Base-by-base conservation (phyloP, 768 basidiomycete species). In the Psilocybe tampanensis region DNA sequence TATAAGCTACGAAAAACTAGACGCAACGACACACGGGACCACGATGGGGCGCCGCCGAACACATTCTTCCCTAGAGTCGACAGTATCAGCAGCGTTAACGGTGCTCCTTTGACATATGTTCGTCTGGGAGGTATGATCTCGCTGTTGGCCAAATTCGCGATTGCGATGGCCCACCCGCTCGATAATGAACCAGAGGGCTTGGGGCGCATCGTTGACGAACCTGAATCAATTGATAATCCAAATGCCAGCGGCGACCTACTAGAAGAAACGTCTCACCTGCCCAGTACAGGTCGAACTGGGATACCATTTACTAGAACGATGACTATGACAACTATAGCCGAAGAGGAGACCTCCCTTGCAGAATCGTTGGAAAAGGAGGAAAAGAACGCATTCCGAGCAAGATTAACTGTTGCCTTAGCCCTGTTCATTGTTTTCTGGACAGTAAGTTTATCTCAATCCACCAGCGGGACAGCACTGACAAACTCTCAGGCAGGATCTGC, bases 351-450 rank as follows among this genome's bases (percentile, higher is more conserved):
- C 17, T 55, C 67, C 1, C 64, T 75, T 21, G 69, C 70, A 9
- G 60, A 61, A 54, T 26, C 64, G 49, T 64, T 78, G 56, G 68
- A 68, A 52, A 64, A 60, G n/a, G 78, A 78, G 29, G 86, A 88
- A 64, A 76, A 72, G 53, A 80, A 76, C 58, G 86, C 87, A 33
- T 83, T 86, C 60, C 74, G 74, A 39, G 71, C 77, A 7, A 85
- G 91, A 63, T 76, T 89, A 44, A 52, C 64, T 1, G 70, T 90
- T 18, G 85, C 86, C 0, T 83, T 83, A 74, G 47, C 68, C 0
- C 61, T 89, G 26, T 93, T 94, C 71, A 65, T 91, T 19, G 61
- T 80, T n/a, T 94, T 94, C 74, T 94, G 92, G 92, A 74, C 84
- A 64, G 86, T 89, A 57, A 57, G 80, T 43, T 51, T 56, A 22